phyloP scores from a whole-genome alignment of 129 eudicot species.

The Flaveria brownii region DNA sequence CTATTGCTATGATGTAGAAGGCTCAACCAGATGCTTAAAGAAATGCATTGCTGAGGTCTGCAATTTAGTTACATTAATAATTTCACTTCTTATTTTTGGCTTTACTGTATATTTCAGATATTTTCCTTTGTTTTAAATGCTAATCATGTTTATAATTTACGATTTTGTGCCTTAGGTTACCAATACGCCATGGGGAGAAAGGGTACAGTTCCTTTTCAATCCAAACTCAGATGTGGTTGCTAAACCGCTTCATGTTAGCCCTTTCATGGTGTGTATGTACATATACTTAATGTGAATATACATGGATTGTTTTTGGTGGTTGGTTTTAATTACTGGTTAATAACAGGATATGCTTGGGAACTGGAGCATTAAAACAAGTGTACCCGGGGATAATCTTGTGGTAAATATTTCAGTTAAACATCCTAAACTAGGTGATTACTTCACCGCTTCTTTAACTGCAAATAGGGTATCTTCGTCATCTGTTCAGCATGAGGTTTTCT shows the following conservation, averaged over 20 bases:
- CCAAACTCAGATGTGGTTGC: slow-evolving; percentile 79
- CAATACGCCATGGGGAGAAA: slow-evolving; percentile 98
- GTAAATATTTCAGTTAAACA: slow-evolving; percentile 76
- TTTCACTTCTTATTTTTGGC: neutral
- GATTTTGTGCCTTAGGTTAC: slow-evolving; percentile 61
- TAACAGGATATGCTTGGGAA: slow-evolving; percentile 90
- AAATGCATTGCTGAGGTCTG: slow-evolving; percentile 94
- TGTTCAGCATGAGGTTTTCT: slow-evolving; percentile 56
- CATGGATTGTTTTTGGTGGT: slow-evolving; percentile 3
- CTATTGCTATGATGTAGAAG: slow-evolving; percentile 76
- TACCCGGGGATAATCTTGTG: slow-evolving; percentile 68
- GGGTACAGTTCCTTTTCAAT: slow-evolving; percentile 72
- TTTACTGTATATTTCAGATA: neutral
- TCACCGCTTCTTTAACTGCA: slow-evolving; percentile 79
- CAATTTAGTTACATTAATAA: neutral
- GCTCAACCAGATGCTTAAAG: slow-evolving; percentile 46
- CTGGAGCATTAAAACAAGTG: slow-evolving; percentile 70
- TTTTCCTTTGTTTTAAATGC: neutral
- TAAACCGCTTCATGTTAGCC: slow-evolving; percentile 94
- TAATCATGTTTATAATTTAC: slow-evolving; percentile 3
- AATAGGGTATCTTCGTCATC: slow-evolving; percentile 50
- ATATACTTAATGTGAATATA: neutral
- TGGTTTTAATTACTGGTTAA: slow-evolving; percentile 1
- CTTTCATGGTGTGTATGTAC: slow-evolving; percentile 70
- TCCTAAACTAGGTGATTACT: slow-evolving; percentile 80